phyloP scores from a whole-genome alignment of 345 rosid genomes.

The Erucastrum elatum region DNA sequence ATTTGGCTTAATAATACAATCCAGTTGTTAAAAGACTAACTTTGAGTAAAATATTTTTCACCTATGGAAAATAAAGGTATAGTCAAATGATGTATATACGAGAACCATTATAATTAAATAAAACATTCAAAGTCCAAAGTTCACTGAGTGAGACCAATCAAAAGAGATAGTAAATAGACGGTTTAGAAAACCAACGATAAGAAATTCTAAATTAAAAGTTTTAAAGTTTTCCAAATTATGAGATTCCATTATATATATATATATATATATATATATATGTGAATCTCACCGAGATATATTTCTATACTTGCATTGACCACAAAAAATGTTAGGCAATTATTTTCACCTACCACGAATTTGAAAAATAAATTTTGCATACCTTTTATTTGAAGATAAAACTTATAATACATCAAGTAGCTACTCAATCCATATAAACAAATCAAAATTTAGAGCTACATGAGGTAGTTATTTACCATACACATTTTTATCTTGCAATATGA shows the following conservation, averaged over 20 bases:
- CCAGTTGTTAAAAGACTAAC: neutral
- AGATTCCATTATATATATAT: too few relatives aligned
- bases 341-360: neutral
- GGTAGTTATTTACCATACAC: neutral
- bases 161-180: neutral
- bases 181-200: neutral
- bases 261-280: neutral
- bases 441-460: neutral
- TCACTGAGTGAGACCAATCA: neutral
- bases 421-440: neutral
- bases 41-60: neutral
- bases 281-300: neutral
- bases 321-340: neutral
- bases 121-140: too few relatives aligned
- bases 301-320: conserved; percentile 6
- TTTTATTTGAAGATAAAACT: conserved; percentile 1
- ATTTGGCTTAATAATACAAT: neutral
- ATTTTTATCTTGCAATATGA: neutral
- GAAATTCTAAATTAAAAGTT: neutral
- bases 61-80: neutral
- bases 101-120: too few relatives aligned
- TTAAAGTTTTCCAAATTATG: too few relatives aligned
- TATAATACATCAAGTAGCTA: neutral
- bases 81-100: neutral
- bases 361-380: neutral